phyloP scores from a whole-genome alignment of 2,329 filamentous ascomycete genomes.

The Colletotrichum lini region DNA sequence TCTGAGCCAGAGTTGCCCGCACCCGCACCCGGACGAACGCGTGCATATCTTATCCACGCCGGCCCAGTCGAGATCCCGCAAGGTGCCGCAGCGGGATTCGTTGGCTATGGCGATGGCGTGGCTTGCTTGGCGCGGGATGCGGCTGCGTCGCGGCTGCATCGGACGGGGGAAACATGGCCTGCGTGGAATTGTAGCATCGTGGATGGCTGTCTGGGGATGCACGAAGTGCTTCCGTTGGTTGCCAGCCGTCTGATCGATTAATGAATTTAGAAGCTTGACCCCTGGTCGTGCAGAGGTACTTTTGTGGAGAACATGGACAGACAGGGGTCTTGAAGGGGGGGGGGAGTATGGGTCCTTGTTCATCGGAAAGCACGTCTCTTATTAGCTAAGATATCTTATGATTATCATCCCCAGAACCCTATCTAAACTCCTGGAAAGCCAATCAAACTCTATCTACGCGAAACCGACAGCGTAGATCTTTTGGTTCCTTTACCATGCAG shows the following conservation, averaged over 20 bases:
- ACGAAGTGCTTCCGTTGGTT: not conserved
- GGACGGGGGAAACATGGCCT: slow-evolving; percentile 4
- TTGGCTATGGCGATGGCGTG: slow-evolving; percentile 17
- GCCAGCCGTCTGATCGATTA: slow-evolving; percentile 3
- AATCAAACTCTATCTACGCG: slow-evolving; percentile 19
- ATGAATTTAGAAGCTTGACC: slow-evolving; percentile 36
- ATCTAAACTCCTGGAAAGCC: slow-evolving; percentile 13
- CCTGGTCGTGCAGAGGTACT: not conserved
- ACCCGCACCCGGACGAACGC: not conserved
- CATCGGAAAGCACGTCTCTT: not conserved
- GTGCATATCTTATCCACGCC: slow-evolving; percentile 1
- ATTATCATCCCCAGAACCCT: slow-evolving; percentile 18
- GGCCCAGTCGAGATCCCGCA: not conserved
- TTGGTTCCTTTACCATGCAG: not conserved
- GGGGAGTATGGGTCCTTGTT: not conserved
- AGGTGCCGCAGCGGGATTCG: not conserved
- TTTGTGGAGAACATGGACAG: slow-evolving; percentile 2
- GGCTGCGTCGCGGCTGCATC: slow-evolving; percentile 7
- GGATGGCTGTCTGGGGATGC: slow-evolving; percentile 3
- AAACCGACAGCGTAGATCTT: slow-evolving; percentile 6
- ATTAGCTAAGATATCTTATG: not conserved
- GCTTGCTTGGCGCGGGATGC: slow-evolving; percentile 2
- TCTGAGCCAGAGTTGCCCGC: no score
- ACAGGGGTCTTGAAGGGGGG: not conserved
- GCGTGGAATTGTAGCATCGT: not conserved